Base-by-base conservation (phyloP, 2,329 filamentous ascomycete species). In the Trichoderma citrinoviride region DNA sequence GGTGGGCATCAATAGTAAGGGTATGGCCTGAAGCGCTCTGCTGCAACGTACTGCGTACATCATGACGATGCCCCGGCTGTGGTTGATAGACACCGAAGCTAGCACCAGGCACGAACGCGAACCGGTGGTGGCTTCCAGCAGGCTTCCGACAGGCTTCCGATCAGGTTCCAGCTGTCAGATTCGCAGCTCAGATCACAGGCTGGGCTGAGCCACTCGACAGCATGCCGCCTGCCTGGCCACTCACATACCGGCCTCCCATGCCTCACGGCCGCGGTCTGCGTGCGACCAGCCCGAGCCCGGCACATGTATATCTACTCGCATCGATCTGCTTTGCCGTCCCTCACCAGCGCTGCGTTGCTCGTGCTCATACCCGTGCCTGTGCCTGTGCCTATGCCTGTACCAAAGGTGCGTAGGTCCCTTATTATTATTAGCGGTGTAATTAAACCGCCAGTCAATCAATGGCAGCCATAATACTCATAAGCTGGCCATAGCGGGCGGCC, bases 131-230 rank as follows among this genome's bases (percentile, higher is more conserved):
- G 33, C 33, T 37, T 37, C 27, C 7, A 14, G 52, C n/a, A 33
- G 54, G 17, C 25, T 53, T 41, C 47, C 47, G 47, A 52, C n/a
- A 33, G 54, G 17, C 25, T 53, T 41, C 47, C 47, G 47, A 52
- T 62, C 58, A 57, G 15, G 29, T 40, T 19, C 56, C 44, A 49
- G 58, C 23, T 46, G 58, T 54, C 58, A 62, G 58, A 62, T 54
- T 37, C 40, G 40, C 47, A 50, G 58, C 58, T 62, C 58, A 54
- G 58, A 62, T 62, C 58, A 62, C 58, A 29, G 58, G 49, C 58
- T 62, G 58, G 47, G 56, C 58, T 49, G 25, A 40, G 58, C 58
- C 56, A 47, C 44, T 41, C 21, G 21, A 62, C 29, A 27, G 25
- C 15, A 52, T 52, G 25, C 58, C 49, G 41, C 19, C 49, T 15